Conservation (phyloP, 257 asterid species). For the Jaltomata sinuosa region DNA sequence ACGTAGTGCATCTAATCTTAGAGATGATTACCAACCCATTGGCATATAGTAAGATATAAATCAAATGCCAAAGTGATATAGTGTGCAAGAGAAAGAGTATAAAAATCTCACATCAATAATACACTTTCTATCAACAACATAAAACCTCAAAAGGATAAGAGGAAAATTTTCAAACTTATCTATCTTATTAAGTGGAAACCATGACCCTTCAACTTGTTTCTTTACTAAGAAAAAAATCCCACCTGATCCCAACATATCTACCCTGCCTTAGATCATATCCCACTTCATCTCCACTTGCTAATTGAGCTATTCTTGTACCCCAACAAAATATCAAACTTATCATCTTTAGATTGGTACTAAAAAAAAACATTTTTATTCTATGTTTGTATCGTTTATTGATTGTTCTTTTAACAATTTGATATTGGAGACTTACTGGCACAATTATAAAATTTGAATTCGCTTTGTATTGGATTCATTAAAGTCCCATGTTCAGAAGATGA, state of each 20-base stretch:
- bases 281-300: not conserved
- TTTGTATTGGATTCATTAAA: too few species aligned
- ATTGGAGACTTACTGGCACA: too few species aligned
- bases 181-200: not conserved
- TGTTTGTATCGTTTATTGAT: not conserved
- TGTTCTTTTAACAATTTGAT: too few species aligned
- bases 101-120: not conserved
- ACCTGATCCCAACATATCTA: conserved; percentile 1
- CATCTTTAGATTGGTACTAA: not conserved
- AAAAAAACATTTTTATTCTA: not conserved
- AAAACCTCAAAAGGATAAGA: not conserved
- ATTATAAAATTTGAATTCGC: too few species aligned
- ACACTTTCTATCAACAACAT: not conserved
- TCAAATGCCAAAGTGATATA: not conserved
- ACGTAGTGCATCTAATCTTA: not conserved
- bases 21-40: conserved; percentile 1
- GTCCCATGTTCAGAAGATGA: too few species aligned
- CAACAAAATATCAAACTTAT: not conserved
- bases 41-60: not conserved
- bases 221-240: not conserved
- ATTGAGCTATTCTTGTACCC: not conserved
- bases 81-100: not conserved
- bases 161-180: not conserved
- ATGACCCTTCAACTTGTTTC: not conserved
- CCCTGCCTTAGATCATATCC: not conserved